Base-by-base conservation (phyloP, 2,329 filamentous ascomycete species). In the Neospermospora avenae region DNA sequence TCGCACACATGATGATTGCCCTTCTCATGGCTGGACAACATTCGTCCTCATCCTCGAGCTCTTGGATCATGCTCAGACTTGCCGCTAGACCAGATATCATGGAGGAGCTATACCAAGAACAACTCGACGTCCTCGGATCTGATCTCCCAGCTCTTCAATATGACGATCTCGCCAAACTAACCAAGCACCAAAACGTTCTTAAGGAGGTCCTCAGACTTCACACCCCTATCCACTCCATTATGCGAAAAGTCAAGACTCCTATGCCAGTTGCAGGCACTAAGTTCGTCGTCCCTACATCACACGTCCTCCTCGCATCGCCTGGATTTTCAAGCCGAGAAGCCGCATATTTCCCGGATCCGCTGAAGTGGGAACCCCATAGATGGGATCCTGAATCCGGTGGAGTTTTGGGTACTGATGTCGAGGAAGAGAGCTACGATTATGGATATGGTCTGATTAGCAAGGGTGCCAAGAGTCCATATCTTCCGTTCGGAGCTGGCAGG, bases 1-100 rank as follows among this genome's bases (percentile, higher is more conserved):
- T 96, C 60, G 91, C 91, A 22, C 89, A 95, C 77, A 93, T 96
- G 84, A 93, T 96, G 90, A 96, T 96, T 75, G 91, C 91, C 5
- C 82, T 96, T 22, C 84, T 96, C 63, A 96, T 96, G 91, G 91
- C 90, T 61, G 91, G 91, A 58, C 91, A 96, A 74, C 91, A 96
- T 78, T 93, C 89, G 2, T 93, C 90, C 2, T 91, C 91, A 3
- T 91, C 90, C 20, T 93, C 90, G 41, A 87, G 85, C 69, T 84
- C 90, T 41, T 96, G 91, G 90, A 92, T 96, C 70, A 82, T 95
- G 74, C 82, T 96, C 42, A 88, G 87, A 66, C 84, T 96, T 39
- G 91, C 91, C 25, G 83, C 88, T 62, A 82, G 88, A 69, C 90
- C 91, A 13, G 81, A 92, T 18, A 84, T 96, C 62, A 81, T 88